phyloP scores from a whole-genome alignment of 345 rosid genomes.

The Pistacia integerrima region DNA sequence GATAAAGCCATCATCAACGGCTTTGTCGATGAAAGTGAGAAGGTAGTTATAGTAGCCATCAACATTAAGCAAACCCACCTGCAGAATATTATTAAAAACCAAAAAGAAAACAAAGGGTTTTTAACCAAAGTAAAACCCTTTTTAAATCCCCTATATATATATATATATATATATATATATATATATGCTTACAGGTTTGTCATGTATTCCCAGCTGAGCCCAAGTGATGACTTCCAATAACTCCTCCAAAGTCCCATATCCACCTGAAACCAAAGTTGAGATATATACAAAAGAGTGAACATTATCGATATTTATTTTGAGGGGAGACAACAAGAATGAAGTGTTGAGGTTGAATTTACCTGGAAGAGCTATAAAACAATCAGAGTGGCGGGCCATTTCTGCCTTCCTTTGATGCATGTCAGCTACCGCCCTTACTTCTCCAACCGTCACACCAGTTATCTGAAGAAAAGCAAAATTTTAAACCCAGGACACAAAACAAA shows the following conservation, averaged over 20 bases:
- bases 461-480: conserved; percentile 19
- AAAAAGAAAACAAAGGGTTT: not conserved
- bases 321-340: not conserved
- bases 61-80: conserved; percentile 97
- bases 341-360: conserved; percentile 40
- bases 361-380: conserved; percentile 95
- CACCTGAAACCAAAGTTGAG: conserved; percentile 48
- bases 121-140: not conserved
- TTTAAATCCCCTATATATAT: no score
- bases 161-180: no score
- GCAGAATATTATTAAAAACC: conserved; percentile 12
- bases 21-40: conserved; percentile 88
- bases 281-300: not conserved
- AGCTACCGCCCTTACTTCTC: conserved; percentile 84
- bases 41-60: conserved; percentile 91
- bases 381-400: conserved; percentile 94
- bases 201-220: conserved; percentile 97
- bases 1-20: conserved; percentile 97
- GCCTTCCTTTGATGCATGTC: conserved; percentile 99
- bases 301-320: not conserved
- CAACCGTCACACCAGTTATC: conserved; percentile 84
- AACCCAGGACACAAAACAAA: not conserved
- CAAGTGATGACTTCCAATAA: conserved; percentile 82
- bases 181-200: conserved; percentile 71
- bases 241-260: conserved; percentile 95